Conservation (phyloP, 2,329 filamentous ascomycete species). For the Ceratocystis destructans region DNA sequence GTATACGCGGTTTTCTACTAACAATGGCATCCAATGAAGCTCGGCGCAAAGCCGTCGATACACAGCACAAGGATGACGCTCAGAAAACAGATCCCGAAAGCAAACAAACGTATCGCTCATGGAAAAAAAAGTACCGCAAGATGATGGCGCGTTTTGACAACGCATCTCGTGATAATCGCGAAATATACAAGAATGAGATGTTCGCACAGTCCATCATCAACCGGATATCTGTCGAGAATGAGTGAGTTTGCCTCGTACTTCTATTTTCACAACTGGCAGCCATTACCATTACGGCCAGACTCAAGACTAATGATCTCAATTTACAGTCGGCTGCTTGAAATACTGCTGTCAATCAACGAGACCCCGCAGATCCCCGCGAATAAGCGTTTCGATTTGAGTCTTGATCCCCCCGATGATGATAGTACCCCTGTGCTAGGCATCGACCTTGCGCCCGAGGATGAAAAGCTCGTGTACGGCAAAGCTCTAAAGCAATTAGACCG, state of each 20-base stretch:
- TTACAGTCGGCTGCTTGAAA: constrained; percentile 67
- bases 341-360: constrained; percentile 81
- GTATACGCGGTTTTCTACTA: not conserved
- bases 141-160: constrained; percentile 68
- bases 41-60: constrained; percentile 17
- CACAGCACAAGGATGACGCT: constrained; percentile 4
- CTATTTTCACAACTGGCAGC: not conserved
- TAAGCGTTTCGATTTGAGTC: constrained; percentile 58
- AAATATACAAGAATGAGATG: constrained; percentile 67
- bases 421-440: constrained; percentile 26
- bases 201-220: constrained; percentile 68
- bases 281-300: not conserved
- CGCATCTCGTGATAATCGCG: constrained; percentile 67
- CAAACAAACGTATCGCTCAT: constrained; percentile 49
- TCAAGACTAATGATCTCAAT: constrained; percentile 20
- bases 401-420: constrained; percentile 33
- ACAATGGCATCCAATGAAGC: constrained; percentile 17
- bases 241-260: constrained; percentile 44
- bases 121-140: constrained; percentile 92
- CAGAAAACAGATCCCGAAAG: constrained; percentile 34
- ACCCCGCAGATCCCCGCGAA: constrained; percentile 61
- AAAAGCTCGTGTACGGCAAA: constrained; percentile 34
- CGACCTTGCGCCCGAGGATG: constrained; percentile 27
- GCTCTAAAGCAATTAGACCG: constrained; percentile 37
- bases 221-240: constrained; percentile 77